Evolutionary conservation across 2,329 filamentous ascomycete genomes (phyloP), one percentile per base, ranked within the genome.

Genomic region (Dryadomyces quercivorus): DNA sequence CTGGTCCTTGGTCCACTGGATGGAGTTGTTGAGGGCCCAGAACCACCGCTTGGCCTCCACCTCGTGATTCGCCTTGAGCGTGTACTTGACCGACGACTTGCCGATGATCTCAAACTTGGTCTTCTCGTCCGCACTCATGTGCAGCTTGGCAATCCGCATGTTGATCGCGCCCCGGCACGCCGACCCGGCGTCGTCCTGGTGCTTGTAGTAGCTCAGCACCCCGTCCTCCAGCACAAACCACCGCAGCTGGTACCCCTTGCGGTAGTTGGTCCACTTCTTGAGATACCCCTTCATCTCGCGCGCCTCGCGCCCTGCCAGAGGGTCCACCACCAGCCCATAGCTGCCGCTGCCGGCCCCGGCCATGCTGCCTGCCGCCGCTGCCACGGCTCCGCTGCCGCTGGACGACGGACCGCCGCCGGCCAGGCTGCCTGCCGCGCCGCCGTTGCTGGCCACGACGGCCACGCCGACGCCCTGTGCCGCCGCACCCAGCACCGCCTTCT

Each of bases 261-360:
- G 91, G 67, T 98, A 98, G 67, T 98, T 98, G 50, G 93, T 98
- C 93, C 93, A 98, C 69, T 98, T 98, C 72, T 96, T 97, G 55
- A 98, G 75, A 67, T 97, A 98, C 7, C 93, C 93, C 72, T 95
- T 96, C 88, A 98, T 97, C 70, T 97, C 92, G 50, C 91, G 80
- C 18, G 88, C 86, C 65, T 98, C 93, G 61, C 92, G 90, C 16
- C 86, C 85, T 26, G 86, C 86, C 56, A 83, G 67, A 20, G 80
- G 73, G 60, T 86, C 79, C 1, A 51, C 7, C 40, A 47, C 18
- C 38, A 40, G 36, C 12, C 36, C 36, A 31, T 44, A 31, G 47
- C n/a, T 34, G 9, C 46, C 31, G 44, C 36, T 20, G 16, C 26
- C 6, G 8, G 48, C 36, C 21, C 31, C 51, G 16, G 5, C 49